These are phyloP conservation scores for Cladosporium halotolerans DNA, from an alignment of 2,329 filamentous ascomycete species.

Conservation along the genomic window DNA sequence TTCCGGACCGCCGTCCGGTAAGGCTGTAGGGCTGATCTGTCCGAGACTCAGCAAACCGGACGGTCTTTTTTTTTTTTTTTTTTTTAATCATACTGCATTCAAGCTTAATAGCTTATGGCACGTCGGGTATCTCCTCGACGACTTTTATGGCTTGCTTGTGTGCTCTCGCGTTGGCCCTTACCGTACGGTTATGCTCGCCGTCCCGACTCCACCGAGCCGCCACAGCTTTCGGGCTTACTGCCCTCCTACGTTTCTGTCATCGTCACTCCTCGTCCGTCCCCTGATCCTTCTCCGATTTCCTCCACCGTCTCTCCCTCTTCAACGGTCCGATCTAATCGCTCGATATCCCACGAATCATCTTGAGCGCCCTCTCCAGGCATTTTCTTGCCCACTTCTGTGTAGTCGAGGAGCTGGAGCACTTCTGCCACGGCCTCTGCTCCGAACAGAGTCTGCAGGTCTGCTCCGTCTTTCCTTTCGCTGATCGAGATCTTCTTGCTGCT, in stretches of 20 bases:
- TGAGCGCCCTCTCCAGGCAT: background rate
- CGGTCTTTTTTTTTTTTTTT: too few species aligned
- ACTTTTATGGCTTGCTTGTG: background rate
- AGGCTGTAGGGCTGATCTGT: too few species aligned
- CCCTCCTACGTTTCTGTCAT: background rate
- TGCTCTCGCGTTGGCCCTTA: background rate
- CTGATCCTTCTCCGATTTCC: background rate
- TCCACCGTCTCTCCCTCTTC: background rate
- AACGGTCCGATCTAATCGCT: background rate
- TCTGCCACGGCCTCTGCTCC: background rate
- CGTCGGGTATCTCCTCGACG: background rate
- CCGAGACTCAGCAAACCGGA: too few species aligned
- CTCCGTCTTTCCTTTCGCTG: too few species aligned
- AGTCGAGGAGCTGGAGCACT: background rate
- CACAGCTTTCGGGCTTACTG: background rate
- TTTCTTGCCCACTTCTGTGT: background rate
- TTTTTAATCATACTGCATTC: background rate
- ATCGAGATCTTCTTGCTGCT: too few species aligned
- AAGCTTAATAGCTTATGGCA: background rate
- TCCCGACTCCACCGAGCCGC: background rate
- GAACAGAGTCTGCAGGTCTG: background rate
- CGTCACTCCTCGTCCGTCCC: background rate
- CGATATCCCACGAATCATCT: background rate
- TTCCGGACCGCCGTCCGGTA: too few species aligned
- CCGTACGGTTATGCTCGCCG: background rate